Evolutionary conservation across 495 filamentous ascomycete genomes (phyloP), one percentile per base, ranked within the genome.

Genomic region (Penicillium antarcticum): DNA sequence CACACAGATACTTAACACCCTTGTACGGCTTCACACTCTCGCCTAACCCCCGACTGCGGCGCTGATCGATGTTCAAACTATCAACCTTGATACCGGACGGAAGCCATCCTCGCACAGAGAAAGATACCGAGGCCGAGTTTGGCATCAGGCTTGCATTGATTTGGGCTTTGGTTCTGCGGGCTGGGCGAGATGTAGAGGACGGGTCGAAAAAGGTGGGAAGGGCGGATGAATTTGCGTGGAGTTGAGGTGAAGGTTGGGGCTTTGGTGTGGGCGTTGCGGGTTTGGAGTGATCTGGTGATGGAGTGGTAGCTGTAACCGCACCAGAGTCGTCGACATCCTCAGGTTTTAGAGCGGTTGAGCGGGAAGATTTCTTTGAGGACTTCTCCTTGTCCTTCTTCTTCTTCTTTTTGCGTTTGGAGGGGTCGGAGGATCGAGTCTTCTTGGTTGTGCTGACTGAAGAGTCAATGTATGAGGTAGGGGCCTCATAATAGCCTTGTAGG

Each of bases 1-100:
- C 83, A 56, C 91, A 95, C 49, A 97, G 66, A 69, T 99, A 99
- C 71, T 97, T 99, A 40, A 97, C 94, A 11, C 94, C 95, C 74
- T 97, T 99, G 68, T 95, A 99, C 35, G 95, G 94, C 68, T 89
- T 92, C 37, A 97, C 82, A 10, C 86, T 83, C 57, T 95, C 89
- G 1, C 90, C 91, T 10, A 99, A 54, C 3, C 94, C 94, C 24
- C 86, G 79, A 69, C 89, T 95, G 73, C 85, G 91, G 58, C 88
- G 84, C n/a, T 80, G 74, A 61, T 97, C 91, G 40, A 99, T 78
- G 31, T 82, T 77, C 45, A 99, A 79, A 60, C 88, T 91, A 45
- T 97, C 94, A 2, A 99, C 91, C 63, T 83, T 91, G 51, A 99
- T 86, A 23, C 94, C 94, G 62, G 94, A 97, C 5, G 91, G 84